Percentiles rank a stretch among this genome's conserved stretches.
Evolutionary conservation across 495 filamentous ascomycete species (phyloP).

Genomic region (Aspergillus hancockii): DNA sequence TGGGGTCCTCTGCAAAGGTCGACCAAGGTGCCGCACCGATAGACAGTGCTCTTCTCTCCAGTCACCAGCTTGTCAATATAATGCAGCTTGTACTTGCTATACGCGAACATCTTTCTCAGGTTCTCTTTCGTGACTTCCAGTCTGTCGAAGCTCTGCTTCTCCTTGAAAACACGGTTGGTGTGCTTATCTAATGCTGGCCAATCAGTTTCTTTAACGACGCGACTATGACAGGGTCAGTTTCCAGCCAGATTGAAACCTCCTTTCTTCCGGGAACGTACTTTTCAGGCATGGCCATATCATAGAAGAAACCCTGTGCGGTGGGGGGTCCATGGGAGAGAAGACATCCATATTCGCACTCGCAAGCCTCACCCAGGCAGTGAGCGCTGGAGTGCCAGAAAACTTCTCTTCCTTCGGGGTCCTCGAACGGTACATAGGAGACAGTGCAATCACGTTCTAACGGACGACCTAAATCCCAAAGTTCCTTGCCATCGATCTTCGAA

Average conservation of each 20-base stretch:
- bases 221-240: constrained; percentile 29
- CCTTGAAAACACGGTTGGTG: constrained; percentile 79
- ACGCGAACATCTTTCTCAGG: constrained; percentile 91
- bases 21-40: constrained; percentile 79
- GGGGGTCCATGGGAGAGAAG: constrained; percentile 91
- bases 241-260: neutral
- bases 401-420: constrained; percentile 76
- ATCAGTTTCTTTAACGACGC: constrained; percentile 71
- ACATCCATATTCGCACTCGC: constrained; percentile 85
- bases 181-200: constrained; percentile 78
- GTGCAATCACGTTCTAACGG: constrained; percentile 77
- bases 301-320: constrained; percentile 93
- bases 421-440: constrained; percentile 80
- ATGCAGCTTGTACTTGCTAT: constrained; percentile 95
- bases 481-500: constrained; percentile 73
- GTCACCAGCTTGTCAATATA: constrained; percentile 95
- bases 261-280: constrained; percentile 38
- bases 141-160: constrained; percentile 94
- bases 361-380: constrained; percentile 91
- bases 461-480: constrained; percentile 88
- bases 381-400: constrained; percentile 95
- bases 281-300: constrained; percentile 88
- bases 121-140: constrained; percentile 85
- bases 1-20: constrained; percentile 82
- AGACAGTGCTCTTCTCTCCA: constrained; percentile 89